phyloP scores from a whole-genome alignment of 2,329 filamentous ascomycete species.

The Trichophyton simii region DNA sequence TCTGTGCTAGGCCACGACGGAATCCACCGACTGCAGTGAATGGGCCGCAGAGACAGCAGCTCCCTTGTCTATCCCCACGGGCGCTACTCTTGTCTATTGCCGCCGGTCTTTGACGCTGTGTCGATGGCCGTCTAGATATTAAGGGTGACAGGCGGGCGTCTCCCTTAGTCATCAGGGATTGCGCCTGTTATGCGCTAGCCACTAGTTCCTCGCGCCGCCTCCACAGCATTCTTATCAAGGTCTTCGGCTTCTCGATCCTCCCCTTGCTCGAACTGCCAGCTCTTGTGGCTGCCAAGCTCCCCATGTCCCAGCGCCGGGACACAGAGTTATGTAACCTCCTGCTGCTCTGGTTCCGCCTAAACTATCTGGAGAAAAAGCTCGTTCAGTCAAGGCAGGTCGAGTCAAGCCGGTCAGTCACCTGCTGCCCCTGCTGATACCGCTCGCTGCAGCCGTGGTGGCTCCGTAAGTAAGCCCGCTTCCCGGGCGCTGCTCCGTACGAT shows the following conservation, averaged over 20 bases:
- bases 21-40: neutral
- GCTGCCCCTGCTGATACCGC: slow-evolving; percentile 3
- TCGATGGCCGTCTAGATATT: neutral
- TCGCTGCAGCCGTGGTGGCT: slow-evolving; percentile 1
- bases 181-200: slow-evolving; percentile 4
- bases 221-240: neutral
- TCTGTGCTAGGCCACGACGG: neutral
- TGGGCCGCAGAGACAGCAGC: no score
- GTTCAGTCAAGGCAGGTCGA: neutral
- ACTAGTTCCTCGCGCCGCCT: slow-evolving; percentile 2
- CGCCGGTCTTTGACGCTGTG: neutral
- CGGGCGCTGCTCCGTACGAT: slow-evolving; percentile 1
- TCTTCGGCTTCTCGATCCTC: slow-evolving; percentile 2
- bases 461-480: slow-evolving; percentile 1
- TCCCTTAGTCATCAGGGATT: slow-evolving; percentile 4
- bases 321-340: neutral
- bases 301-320: neutral
- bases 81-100: neutral
- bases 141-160: neutral
- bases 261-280: neutral
- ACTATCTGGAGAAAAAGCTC: neutral
- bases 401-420: neutral
- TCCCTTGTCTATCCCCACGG: neutral
- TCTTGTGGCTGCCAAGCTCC: slow-evolving; percentile 2
- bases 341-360: neutral